Percentiles rank a stretch among this genome's conserved stretches.
These are phyloP conservation scores for Hortiboletus rubellus DNA, from an alignment of 1,284 basidiomycete species.

Conservation along the genomic window DNA sequence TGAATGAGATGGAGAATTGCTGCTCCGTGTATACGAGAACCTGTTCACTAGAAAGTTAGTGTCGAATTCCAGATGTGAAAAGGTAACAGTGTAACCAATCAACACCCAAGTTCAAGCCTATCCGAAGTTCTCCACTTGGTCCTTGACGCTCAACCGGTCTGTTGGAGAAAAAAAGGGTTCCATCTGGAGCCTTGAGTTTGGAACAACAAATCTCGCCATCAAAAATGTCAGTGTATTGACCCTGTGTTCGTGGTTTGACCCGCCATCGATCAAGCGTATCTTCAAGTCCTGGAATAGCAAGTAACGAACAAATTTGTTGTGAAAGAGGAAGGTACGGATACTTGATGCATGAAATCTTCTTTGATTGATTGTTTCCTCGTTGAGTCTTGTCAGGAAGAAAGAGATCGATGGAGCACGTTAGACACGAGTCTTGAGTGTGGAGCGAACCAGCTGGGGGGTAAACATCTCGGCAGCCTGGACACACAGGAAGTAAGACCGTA, in stretches of 20 bases:
- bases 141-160: not conserved
- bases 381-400: not conserved
- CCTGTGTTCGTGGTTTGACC: too few relatives aligned
- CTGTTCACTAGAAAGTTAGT: too few relatives aligned
- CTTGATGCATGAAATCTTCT: not conserved
- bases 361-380: not conserved
- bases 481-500: too few relatives aligned
- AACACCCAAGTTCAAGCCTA: not conserved
- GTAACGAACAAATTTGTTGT: not conserved
- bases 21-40: too few relatives aligned
- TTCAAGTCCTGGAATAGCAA: not conserved
- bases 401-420: not conserved
- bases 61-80: too few relatives aligned
- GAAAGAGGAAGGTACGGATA: not conserved
- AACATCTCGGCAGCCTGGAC: too few relatives aligned
- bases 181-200: not conserved
- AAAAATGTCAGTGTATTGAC: not conserved
- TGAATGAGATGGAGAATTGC: too few relatives aligned
- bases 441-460: not conserved
- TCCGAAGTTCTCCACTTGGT: not conserved
- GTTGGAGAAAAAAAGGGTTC: conserved; percentile 4
- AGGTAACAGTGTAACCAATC: not conserved
- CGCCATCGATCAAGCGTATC: not conserved
- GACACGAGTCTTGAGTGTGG: not conserved
- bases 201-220: not conserved